A percentile compares a stretch with the other conserved stretches of the same genome.
phyloP scores from a whole-genome alignment of 2,329 filamentous ascomycete species.

The Trichoderma sp. region DNA sequence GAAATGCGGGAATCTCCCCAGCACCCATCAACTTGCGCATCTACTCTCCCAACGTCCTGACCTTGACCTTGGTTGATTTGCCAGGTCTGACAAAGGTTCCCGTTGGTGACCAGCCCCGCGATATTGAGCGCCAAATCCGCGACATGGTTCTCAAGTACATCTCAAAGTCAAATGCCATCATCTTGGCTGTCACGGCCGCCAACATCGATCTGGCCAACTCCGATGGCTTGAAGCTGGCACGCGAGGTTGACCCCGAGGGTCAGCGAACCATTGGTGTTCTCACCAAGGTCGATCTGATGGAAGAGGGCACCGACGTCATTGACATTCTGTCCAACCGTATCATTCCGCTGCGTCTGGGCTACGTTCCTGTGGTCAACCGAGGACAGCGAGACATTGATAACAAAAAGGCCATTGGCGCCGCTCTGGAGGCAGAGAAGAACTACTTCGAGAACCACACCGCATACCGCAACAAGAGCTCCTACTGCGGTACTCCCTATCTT shows the following conservation, averaged over 20 bases:
- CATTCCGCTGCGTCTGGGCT: constrained; percentile 91
- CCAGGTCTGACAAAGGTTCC: constrained; percentile 96
- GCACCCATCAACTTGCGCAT: constrained; percentile 97
- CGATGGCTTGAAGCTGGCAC: constrained; percentile 91
- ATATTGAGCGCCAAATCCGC: constrained; percentile 94
- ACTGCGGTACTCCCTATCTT: constrained; percentile 96
- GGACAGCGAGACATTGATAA: constrained; percentile 98
- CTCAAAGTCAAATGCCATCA: constrained; percentile 96
- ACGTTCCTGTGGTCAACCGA: constrained; percentile 96
- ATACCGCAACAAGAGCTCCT: constrained; percentile 97
- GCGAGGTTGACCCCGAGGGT: constrained; percentile 96
- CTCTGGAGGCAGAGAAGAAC: constrained; percentile 90
- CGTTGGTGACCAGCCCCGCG: constrained; percentile 92
- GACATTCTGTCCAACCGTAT: constrained; percentile 97
- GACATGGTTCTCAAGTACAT: constrained; percentile 99
- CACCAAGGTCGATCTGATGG: constrained; percentile 99
- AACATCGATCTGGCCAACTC: constrained; percentile 99
- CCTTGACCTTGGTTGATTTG: constrained; percentile 93
- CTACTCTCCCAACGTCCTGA: constrained; percentile 97
- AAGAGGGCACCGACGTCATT: constrained; percentile 96
- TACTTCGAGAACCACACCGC: constrained; percentile 99
- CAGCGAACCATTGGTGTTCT: constrained; percentile 98
- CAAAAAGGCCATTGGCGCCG: constrained; percentile 89
- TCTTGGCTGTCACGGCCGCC: constrained; percentile 92
- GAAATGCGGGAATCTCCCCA: constrained; percentile 94